Evolutionary conservation across 257 asterid genomes (phyloP), one percentile per base, ranked within the genome.

Genomic region (Nicotiana tabacum): DNA sequence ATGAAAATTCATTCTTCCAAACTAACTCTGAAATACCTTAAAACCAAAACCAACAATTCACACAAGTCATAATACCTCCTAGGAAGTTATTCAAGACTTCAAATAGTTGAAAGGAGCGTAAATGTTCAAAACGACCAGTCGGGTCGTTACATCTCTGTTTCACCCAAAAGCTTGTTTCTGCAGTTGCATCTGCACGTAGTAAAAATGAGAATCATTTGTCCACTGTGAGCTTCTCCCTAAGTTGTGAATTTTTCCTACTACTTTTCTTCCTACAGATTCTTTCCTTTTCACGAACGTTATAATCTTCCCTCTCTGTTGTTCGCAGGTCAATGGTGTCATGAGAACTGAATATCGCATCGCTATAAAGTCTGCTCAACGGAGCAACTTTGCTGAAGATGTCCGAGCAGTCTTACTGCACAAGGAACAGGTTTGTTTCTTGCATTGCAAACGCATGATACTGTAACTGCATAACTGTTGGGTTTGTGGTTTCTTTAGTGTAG

Each of bases 331-430:
- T 83, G 97, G 97, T 58, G 99, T 96, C 87, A 93, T 96, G 98
- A 92, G 87, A 91, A 84, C 90, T 46, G 99, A 96, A 83, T 94
- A 94, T 84, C 92, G 97, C 62, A 90, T 96, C 66, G 97, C 98
- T 84, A 0, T 92, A 84, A 92, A 97, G 88, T 88, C 94, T 33
- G 86, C 97, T 82, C 93, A 92, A 32, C 91, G 96, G 84, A 88
- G 85, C 89, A 98, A 94, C 91, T 94, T 96, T 82, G 72, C 89
- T 11, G 99, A 96, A 90, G 99, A 98, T 78, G 98, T 96, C 67
- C 94, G 99, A 66, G 99, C 99, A 65, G 96, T 96, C 87, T 90
- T 96, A 87, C 94, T 94, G 83, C 97, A 96, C 90, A 94, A 96
- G 89, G 98, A 96, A 87, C 98, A 93, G 97, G 99, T 96, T 74